A percentile compares a stretch with the other conserved stretches of the same genome.
phyloP scores from a whole-genome alignment of 805 yeast genomes.

The Zygotorulaspora chibaensis region DNA sequence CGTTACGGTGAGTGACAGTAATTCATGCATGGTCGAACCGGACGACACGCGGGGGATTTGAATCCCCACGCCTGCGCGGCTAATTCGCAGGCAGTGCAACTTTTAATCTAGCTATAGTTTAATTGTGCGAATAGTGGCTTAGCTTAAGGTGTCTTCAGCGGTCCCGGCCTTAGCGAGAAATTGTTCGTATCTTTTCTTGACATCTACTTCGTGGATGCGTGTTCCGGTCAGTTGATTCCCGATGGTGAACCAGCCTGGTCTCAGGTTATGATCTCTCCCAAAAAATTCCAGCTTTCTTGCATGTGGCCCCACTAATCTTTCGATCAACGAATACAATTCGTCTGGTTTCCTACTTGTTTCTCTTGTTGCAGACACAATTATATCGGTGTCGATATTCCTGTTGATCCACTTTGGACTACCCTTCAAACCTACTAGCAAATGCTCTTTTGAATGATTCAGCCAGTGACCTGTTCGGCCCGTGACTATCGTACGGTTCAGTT shows the following conservation, averaged over 20 bases:
- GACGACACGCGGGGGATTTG: no score
- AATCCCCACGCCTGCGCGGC: no score
- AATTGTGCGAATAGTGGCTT: no score
- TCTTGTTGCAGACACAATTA: constrained; percentile 75
- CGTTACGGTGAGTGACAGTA: no score
- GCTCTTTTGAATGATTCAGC: constrained; percentile 94
- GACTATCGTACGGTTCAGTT: constrained; percentile 79
- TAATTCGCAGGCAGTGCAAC: no score
- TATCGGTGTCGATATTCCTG: constrained; percentile 63
- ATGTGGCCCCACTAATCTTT: constrained; percentile 72
- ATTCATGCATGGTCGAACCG: no score
- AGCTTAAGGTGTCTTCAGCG: background rate
- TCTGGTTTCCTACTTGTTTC: constrained; percentile 92
- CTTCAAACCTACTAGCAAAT: constrained; percentile 76
- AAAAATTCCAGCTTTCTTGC: constrained; percentile 82
- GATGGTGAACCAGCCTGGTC: constrained; percentile 89
- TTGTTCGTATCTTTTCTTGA: constrained; percentile 39
- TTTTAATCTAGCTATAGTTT: no score
- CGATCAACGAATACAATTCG: constrained; percentile 81
- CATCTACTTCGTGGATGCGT: constrained; percentile 54
- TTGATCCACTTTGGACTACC: constrained; percentile 75
- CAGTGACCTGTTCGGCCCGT: constrained; percentile 97
- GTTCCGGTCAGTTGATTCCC: constrained; percentile 73
- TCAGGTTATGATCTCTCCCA: constrained; percentile 78
- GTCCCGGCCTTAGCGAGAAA: constrained; percentile 5